A percentile compares a stretch with the other conserved stretches of the same genome.
Conservation (phyloP, 441 rosid species). For the Euphorbia celastroides region DNA sequence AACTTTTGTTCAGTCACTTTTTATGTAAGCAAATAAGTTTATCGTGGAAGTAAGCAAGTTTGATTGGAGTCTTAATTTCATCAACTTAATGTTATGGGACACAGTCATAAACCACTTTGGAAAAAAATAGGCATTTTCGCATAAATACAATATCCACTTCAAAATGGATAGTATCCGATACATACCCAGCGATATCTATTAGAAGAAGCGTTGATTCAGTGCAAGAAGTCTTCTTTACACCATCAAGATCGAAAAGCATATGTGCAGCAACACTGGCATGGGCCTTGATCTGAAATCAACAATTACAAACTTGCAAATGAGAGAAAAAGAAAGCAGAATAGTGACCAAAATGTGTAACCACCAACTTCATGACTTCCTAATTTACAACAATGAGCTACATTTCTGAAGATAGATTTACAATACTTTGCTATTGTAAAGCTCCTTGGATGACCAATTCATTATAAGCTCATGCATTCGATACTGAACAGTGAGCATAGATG, state of each 20-base stretch:
- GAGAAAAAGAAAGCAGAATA: neutral
- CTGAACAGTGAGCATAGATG: conserved; percentile 89
- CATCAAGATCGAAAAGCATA: conserved; percentile 76
- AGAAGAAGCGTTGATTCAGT: conserved; percentile 84
- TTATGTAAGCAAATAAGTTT: neutral
- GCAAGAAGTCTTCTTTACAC: conserved; percentile 54
- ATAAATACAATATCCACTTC: neutral
- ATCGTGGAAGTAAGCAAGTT: neutral
- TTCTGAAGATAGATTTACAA: conserved; percentile 15
- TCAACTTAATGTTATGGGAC: neutral
- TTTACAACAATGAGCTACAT: conserved; percentile 3
- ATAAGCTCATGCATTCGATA: conserved; percentile 98
- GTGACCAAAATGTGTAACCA: neutral
- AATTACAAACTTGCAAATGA: neutral
- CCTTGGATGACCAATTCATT: conserved; percentile 95
- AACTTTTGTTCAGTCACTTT: neutral
- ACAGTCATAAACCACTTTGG: neutral
- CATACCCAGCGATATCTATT: conserved; percentile 80
- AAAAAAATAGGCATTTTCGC: conserved; percentile 1
- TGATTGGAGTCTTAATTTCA: conserved; percentile 8
- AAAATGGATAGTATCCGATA: neutral
- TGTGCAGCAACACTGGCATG: conserved; percentile 88
- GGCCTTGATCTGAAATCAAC: conserved; percentile 52
- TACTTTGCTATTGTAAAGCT: conserved; percentile 79
- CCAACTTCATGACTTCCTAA: neutral